These are phyloP conservation scores for Colletotrichum godetiae DNA, from an alignment of 2,329 filamentous ascomycete genomes.

Conservation along the genomic window DNA sequence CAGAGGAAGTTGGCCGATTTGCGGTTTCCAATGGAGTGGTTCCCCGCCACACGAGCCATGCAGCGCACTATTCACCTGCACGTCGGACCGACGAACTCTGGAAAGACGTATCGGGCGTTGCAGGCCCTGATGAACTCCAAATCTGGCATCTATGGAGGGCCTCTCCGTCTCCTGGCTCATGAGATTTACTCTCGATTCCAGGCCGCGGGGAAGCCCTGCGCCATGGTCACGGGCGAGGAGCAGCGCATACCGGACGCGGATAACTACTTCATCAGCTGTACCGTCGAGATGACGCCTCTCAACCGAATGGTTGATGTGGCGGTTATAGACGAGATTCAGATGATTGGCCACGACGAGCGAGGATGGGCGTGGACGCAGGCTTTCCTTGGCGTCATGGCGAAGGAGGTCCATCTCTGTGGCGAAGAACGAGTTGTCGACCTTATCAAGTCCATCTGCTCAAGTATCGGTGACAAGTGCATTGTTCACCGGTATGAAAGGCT, in stretches of 20 bases:
- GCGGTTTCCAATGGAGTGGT: conserved; percentile 93
- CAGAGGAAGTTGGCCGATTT: conserved; percentile 81
- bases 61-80: conserved; percentile 91
- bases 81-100: conserved; percentile 96
- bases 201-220: conserved; percentile 80
- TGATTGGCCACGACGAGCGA: conserved; percentile 84
- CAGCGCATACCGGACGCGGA: conserved; percentile 73
- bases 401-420: conserved; percentile 93
- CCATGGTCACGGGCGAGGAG: conserved; percentile 92
- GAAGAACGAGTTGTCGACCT: conserved; percentile 86
- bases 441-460: conserved; percentile 80
- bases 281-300: conserved; percentile 86
- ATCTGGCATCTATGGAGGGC: conserved; percentile 89
- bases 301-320: conserved; percentile 79
- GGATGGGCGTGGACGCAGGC: conserved; percentile 97
- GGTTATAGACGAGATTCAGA: conserved; percentile 98
- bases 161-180: conserved; percentile 87
- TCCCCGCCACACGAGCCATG: conserved; percentile 81
- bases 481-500: conserved; percentile 88
- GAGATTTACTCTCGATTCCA: conserved; percentile 93
- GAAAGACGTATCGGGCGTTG: conserved; percentile 95
- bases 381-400: conserved; percentile 85
- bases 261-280: conserved; percentile 80
- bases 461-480: conserved; percentile 83
- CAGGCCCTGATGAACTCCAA: conserved; percentile 82